Base-by-base conservation (phyloP, 768 basidiomycete species). In the Aureoboletus auriporus region DNA sequence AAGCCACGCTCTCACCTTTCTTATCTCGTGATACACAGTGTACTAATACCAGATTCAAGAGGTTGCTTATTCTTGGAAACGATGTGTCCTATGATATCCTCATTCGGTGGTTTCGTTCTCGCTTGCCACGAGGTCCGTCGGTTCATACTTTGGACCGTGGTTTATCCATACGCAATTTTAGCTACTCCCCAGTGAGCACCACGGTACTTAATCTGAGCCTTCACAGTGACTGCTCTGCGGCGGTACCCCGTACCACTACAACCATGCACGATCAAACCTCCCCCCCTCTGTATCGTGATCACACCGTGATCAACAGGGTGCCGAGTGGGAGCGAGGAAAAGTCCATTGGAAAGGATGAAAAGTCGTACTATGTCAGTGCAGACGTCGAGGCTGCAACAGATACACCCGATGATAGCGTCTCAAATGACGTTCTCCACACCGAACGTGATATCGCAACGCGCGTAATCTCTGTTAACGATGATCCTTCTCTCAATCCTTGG, bases 361-460 rank as follows among this genome's bases (percentile, higher is more conserved):
- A 44, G 26, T 46, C 28, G 5, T 55, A 60, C n/a, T 60, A 58
- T 30, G 41, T 49, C 37, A 64, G 66, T n/a, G 53, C 50, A 35
- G 73, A 76, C 37, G 45, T 70, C 29, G 74, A 74, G 52, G 31
- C 44, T 0, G 17, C 47, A 14, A 39, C 55, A 34, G 13, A 11
- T 31, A 13, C 39, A n/a, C 39, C 49, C 17, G 47, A 20, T 5
- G 51, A 55, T 16, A 46, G 54, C 29, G 16, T 40, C 14, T 50
- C 53, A 2, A 54, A 53, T 14, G 34, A 50, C 0, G 59, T 65
- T 31, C 68, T 78, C 27, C 56, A 69, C 41, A 64, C 69, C 50
- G 75, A 76, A 55, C 71, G 72, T 44, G 76, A 76, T 50, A 70
- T 78, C 29, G 74, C 66, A 43, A 76, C 76, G 0, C 70, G 71